Evolutionary conservation across 495 filamentous ascomycete species (phyloP), one percentile per base, ranked within the genome.

Genomic region (Massariosphaeria phaeospora): DNA sequence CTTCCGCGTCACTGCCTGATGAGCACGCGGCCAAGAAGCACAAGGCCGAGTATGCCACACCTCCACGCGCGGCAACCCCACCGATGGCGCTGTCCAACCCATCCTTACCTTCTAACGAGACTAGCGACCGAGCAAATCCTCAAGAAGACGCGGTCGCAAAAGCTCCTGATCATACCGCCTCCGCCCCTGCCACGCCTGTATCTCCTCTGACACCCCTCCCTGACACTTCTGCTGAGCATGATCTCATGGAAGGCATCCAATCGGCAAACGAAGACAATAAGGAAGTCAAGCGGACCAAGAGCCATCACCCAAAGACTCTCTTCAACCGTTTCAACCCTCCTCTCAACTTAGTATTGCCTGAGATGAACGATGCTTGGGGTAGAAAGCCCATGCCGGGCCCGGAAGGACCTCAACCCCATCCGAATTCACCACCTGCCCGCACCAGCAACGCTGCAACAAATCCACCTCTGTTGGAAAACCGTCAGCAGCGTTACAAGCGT

Each of bases 381-480:
- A 44, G 7, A 17, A 44, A 23, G 40, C 40, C 33, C 11, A 25
- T 55, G 9, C 45, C 53, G 13, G n/a, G 13, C 18, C 52, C 52
- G 27, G 13, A 17, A 24, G 44, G 27, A 3, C 53, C 53, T 11
- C 12, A 50, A 9, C 24, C 53, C 11, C 53, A 43, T 34, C 35
- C 53, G 2, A 17, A 43, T n/a, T 34, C 23, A 6, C 53, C 53
- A 9, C 26, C 35, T 6, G 53, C 53, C n/a, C 33, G 35, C 1
- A 44, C 21, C n/a, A 48, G 36, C 27, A 42, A 41, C 18, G 56
- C 41, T 12, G n/a, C 11, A 15, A 54, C 35, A 2, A 25, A 11
- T 17, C 39, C 33, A 2, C 27, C 36, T 12, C 40, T 59, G 9
- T 59, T 47, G 55, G 48, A 59, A 29, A 41, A 59, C 20, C 39